These are phyloP conservation scores for Penicillium sp. DNA, from an alignment of 2,329 filamentous ascomycete genomes.

Conservation along the genomic window DNA sequence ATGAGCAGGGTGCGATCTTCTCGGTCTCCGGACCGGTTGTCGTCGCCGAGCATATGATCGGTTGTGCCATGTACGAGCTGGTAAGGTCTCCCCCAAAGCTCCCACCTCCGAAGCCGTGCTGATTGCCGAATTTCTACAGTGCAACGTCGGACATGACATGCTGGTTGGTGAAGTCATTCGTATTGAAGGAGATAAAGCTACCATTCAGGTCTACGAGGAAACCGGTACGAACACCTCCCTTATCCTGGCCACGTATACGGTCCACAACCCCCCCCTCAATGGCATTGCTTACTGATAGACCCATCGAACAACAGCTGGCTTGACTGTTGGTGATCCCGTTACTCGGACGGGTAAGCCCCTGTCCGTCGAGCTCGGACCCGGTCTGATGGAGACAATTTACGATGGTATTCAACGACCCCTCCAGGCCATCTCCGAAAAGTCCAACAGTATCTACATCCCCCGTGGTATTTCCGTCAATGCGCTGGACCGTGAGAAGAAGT, in stretches of 20 bases:
- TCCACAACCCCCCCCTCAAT: neutral
- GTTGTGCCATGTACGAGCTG: slow-evolving; percentile 99
- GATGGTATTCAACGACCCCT: slow-evolving; percentile 98
- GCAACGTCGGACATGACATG: slow-evolving; percentile 86
- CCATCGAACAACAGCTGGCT: slow-evolving; percentile 62
- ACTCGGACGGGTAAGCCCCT: slow-evolving; percentile 88
- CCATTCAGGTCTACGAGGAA: slow-evolving; percentile 98
- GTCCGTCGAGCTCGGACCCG: slow-evolving; percentile 94
- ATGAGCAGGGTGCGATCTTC: slow-evolving; percentile 66
- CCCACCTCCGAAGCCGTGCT: slow-evolving; percentile 2
- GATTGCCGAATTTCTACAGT: slow-evolving; percentile 51
- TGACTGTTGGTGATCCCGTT: slow-evolving; percentile 94
- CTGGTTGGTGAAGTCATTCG: slow-evolving; percentile 98
- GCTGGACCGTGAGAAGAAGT: slow-evolving; percentile 88
- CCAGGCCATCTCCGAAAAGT: slow-evolving; percentile 73
- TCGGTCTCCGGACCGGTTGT: slow-evolving; percentile 85
- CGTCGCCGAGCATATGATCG: slow-evolving; percentile 96
- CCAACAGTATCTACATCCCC: slow-evolving; percentile 94
- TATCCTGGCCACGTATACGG: slow-evolving; percentile 5
- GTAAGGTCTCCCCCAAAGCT: slow-evolving; percentile 52
- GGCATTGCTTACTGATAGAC: slow-evolving; percentile 9
- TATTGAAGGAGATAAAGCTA: slow-evolving; percentile 92
- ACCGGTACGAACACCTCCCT: slow-evolving; percentile 63
- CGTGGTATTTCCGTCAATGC: slow-evolving; percentile 86
- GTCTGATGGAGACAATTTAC: slow-evolving; percentile 98